Base-by-base conservation (phyloP, 768 basidiomycete genomes). In the Pleurotus sapidus region DNA sequence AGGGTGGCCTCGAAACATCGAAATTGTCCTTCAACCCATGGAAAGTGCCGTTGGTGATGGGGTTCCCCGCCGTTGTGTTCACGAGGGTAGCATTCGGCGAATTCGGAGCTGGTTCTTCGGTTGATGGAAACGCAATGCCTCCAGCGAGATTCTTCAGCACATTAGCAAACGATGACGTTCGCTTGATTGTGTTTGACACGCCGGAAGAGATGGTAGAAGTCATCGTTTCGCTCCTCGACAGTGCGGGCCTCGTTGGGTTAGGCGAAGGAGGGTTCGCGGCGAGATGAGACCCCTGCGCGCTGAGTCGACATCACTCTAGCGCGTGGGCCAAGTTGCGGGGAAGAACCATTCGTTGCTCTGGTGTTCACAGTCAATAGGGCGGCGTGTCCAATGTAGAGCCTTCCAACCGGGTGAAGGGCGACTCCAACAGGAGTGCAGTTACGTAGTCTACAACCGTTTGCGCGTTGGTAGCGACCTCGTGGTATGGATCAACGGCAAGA, bases 381-480 rank as follows among this genome's bases (percentile, higher is more conserved):
- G 84, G 78, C 0, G 67, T 63, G 40, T 83, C 74, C 18, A 95
- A 73, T 1, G 90, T 83, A 0, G 87, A 83, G 24, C 79, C 81
- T 34, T 89, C 84, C 2, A 95, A 80, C 20, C 84, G 76, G 5
- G 84, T 84, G 68, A 96, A 96, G 0, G 93, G 92, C 1, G 92
- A 94, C 65, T 95, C 93, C 9, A 96, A 75, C 11, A 98, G 82
- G 3, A 95, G 81, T 1, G 93, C 94, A 74, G 91, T 87, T 63
- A 97, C 82, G 67, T 96, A 97, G 71, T 99, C 97, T 27, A 93
- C 82, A 24, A 96, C 86, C 0, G 92, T 95, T 65, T 91, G 90
- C 0, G 95, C 95, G 65, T 92, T 85, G 6, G 90, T 86, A 0
- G 94, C 90, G 12, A 98, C 95, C 68, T 98, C 95, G 47, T 88